Base-by-base conservation (phyloP, 2,329 filamentous ascomycete species). In the Emergomyces africanus region DNA sequence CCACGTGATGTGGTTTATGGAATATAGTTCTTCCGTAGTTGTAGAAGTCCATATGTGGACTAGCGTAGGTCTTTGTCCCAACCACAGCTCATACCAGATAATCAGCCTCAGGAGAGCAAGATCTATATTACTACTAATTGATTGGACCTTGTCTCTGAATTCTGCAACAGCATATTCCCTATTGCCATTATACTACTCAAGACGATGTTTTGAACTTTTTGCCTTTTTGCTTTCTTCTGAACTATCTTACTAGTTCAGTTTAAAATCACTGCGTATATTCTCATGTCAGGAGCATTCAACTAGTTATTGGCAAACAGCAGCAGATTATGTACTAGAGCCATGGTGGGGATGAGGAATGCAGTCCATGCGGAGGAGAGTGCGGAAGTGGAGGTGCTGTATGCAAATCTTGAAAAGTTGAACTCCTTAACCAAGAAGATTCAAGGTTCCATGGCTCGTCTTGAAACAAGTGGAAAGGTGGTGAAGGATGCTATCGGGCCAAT, bases 401-500 rank as follows among this genome's bases (percentile, higher is more conserved):
- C 83, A 59, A 84, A 84, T 65, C 83, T 97, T 62, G 90, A 95
- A 67, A 97, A 96, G 81, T 95, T 95, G 66, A 87, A 90, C 61
- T 84, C 90, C 69, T 81, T 97, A 71, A 96, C 90, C 37, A 96
- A 94, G 78, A 96, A 95, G 78, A 96, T 99, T 59, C 88, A 95
- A 73, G 87, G 88, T 33, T 95, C 89, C 57, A 81, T 96, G 65
- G 83, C 84, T 42, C 83, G 91, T 59, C 79, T 99, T 39, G 90
- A 97, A 67, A 84, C 86, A 42, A 95, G 89, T 57, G 94, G 92
- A 20, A 90, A 90, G 74, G 91, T 88, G 61, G 90, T 97, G 23
- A 87, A 90, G 68, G 89, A 96, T 69, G 91, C 95, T 12, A 90
- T 95, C 59, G 90, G 90, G 0, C 94, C 94, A 9, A 86, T 99